These are phyloP conservation scores for Lactarius pseudohatsudake DNA, from an alignment of 768 basidiomycete species.

Conservation along the genomic window DNA sequence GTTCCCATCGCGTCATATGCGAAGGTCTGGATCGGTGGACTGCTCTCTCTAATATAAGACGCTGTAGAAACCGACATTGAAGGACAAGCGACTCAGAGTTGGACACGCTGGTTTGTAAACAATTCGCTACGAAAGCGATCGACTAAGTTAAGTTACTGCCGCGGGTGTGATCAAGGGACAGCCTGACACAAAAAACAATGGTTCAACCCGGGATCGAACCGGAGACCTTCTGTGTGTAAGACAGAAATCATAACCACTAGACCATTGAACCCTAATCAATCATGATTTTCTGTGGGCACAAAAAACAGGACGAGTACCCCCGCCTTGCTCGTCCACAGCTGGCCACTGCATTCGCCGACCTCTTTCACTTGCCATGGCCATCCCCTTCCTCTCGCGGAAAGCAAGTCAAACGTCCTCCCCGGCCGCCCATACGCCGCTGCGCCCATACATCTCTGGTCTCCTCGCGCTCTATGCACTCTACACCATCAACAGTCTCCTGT, in stretches of 20 bases:
- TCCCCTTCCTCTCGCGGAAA: not conserved
- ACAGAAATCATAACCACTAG: conserved; percentile 35
- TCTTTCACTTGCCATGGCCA: not conserved
- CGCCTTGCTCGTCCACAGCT: conserved; percentile 4
- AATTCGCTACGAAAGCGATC: not conserved
- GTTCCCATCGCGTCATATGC: not conserved
- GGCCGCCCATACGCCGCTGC: conserved; percentile 9
- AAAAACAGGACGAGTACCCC: not conserved
- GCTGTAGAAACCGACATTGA: too few relatives aligned
- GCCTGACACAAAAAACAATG: conserved; percentile 18
- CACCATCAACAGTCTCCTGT: conserved; percentile 13
- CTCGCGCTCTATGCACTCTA: conserved; percentile 26
- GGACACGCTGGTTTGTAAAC: not conserved
- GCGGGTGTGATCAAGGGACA: too few relatives aligned
- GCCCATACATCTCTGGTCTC: conserved; percentile 11
- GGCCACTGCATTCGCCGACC: conserved; percentile 1
- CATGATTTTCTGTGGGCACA: not conserved
- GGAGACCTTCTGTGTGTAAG: conserved; percentile 34
- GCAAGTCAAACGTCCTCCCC: not conserved
- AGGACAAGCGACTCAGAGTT: too few relatives aligned
- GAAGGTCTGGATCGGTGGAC: not conserved
- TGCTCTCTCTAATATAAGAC: too few relatives aligned
- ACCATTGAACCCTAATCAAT: conserved; percentile 29
- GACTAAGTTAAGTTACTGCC: too few relatives aligned
- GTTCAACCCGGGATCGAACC: conserved; percentile 33